Evolutionary conservation across 352 stramenopile genomes (phyloP), one percentile per base, ranked within the genome.

Genomic region (Phytophthora litchii): DNA sequence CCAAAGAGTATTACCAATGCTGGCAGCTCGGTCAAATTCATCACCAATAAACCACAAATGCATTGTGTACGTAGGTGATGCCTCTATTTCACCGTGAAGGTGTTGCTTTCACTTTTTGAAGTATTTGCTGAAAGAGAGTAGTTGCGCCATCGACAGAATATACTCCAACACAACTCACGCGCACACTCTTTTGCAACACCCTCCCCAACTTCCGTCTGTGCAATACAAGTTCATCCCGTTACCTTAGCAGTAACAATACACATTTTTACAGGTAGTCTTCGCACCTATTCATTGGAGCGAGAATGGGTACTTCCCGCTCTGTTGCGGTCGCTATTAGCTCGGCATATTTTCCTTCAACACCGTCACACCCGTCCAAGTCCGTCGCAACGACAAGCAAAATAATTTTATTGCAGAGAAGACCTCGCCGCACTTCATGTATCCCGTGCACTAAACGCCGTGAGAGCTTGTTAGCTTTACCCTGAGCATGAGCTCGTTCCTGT

Each of bases 61-160:
- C 29, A 34, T 27, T 27, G 23, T 27, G 23, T n/a, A n/a, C n/a
- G n/a, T 27, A 27, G 23, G 5, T 27, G 2, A 32, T 37, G 11
- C 3, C 16, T 34, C 8, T 20, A 17, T 55, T 40, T 49, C 6
- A 21, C 13, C 14, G 34, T 13, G 13, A 20, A 34, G n/a, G 8
- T 10, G 23, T 34, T 38, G 19, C 21, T 17, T 23, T 54, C 19
- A 61, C 34, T n/a, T 29, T 44, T 53, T 44, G 42, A 17, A 86
- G 20, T 23, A 88, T 72, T 10, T 83, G 49, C 19, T 72, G 63
- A 47, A 78, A 95, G n/a, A 95, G 59, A 10, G 98, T 90, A 56
- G 98, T 86, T 1, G 94, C 97, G n/a, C 96, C 96, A 46, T 99
- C 92, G 13, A 94, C 78, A 32, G 91, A 98, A 78, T 98, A 97